Percentiles rank a stretch among this genome's conserved stretches.
These are phyloP conservation scores for Rhizopus microsporus DNA, from an alignment of 371 early-diverging fungal species.

Conservation along the genomic window DNA sequence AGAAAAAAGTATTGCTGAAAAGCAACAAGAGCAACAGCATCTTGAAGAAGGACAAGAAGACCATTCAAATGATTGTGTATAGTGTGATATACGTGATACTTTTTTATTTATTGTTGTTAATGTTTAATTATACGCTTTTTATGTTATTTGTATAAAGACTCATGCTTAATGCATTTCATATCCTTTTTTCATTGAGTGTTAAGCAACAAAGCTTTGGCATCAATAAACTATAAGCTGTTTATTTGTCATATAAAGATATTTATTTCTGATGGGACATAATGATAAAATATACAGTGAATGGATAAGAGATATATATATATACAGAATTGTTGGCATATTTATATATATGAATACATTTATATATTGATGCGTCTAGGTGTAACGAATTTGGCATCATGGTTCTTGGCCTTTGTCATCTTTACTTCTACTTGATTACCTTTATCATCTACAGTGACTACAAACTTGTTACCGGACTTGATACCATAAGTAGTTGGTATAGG, in stretches of 20 bases:
- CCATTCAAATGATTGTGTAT: not conserved
- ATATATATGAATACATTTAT: conserved; percentile 6
- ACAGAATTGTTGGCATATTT: not conserved
- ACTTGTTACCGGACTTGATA: conserved; percentile 50
- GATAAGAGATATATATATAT: not conserved
- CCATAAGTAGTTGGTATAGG: conserved; percentile 36
- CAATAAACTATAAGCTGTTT: not conserved
- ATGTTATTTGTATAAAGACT: no score
- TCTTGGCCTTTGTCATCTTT: conserved; percentile 48
- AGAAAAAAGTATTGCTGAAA: conserved; percentile 58
- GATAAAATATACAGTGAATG: not conserved
- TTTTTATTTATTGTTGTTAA: no score
- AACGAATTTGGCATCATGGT: conserved; percentile 36
- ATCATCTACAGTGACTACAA: conserved; percentile 46
- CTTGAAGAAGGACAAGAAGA: not conserved
- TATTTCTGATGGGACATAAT: no score
- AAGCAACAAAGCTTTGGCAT: no score
- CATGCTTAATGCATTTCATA: no score
- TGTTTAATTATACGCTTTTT: no score
- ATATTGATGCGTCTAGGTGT: conserved; percentile 41
- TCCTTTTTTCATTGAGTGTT: no score
- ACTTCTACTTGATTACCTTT: conserved; percentile 49
- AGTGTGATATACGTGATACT: not conserved
- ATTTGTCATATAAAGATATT: not conserved
- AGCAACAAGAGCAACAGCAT: conserved; percentile 1